Evolutionary conservation across 1,284 basidiomycete genomes (phyloP), one percentile per base, ranked within the genome.

Genomic region (Ganoderma meredithae): DNA sequence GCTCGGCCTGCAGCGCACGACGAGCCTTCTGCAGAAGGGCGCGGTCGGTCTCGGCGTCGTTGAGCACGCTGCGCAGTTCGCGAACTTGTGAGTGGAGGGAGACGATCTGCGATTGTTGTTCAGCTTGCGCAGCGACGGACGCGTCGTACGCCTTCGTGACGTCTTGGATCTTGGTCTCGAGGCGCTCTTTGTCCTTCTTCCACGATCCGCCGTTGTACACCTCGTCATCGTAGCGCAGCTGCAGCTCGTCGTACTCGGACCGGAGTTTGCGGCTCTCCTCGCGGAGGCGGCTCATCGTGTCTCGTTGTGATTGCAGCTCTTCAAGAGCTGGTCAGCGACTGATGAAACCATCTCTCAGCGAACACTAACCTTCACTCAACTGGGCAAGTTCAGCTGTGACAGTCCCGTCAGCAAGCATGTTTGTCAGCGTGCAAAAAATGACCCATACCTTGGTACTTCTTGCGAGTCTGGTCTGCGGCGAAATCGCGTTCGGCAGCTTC

Each of bases 131-230:
- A 36, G 86, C 84, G 1, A 86, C 86, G 1, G 94, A 92, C 0
- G 91, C 85, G 70, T 95, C 91, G 76, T 93, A 95, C 0, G 92
- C 94, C 64, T 89, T 90, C 19, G 87, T 91, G 65, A 95, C 77
- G 76, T 95, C 93, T 10, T 78, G 78, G 62, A 95, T 93, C 83
- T 95, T 95, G 55, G 88, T 90, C 70, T 96, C 93, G 77, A 95
- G 82, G 12, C 93, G 89, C 69, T 95, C 94, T 77, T 90, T 94
- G 80, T 95, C 94, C 73, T 93, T 92, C 82, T 92, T 93, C 93
- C 94, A 95, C 3, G 90, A 88, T 12, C 90, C 87, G 58, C 90
- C 90, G 67, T 86, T 92, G 78, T 92, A 93, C 0, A 90, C 84
- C 74, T 95, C 93, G 72, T 94, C 91, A 69, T 95, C 92, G 72